phyloP scores from a whole-genome alignment of 2,329 filamentous ascomycete species.

The Periconia sp. region DNA sequence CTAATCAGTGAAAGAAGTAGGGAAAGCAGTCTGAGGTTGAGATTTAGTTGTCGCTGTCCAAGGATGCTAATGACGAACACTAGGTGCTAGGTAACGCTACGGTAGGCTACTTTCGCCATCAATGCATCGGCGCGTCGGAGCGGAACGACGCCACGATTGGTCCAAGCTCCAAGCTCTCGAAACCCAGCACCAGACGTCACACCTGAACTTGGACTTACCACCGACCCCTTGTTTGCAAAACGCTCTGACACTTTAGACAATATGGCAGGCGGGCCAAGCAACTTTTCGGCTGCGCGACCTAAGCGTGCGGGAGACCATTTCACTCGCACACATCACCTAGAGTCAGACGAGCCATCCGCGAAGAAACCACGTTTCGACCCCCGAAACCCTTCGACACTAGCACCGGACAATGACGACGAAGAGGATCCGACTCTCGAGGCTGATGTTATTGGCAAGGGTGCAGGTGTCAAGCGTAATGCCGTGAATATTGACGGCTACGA shows the following conservation, averaged over 20 bases:
- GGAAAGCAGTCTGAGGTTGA: neutral
- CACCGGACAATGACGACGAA: slow-evolving; percentile 77
- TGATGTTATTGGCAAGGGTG: slow-evolving; percentile 83
- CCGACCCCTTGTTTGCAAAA: slow-evolving; percentile 1
- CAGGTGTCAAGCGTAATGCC: slow-evolving; percentile 84
- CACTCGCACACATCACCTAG: slow-evolving; percentile 73
- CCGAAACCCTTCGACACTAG: slow-evolving; percentile 91
- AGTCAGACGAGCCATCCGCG: slow-evolving; percentile 57
- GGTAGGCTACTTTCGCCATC: slow-evolving; percentile 23
- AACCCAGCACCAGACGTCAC: slow-evolving; percentile 4
- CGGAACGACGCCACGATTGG: slow-evolving; percentile 16
- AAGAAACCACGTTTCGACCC: slow-evolving; percentile 94
- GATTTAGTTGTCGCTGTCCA: no score
- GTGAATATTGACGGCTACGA: slow-evolving; percentile 98
- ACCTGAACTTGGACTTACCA: slow-evolving; percentile 2
- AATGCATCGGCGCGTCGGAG: slow-evolving; percentile 17
- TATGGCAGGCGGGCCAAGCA: slow-evolving; percentile 38
- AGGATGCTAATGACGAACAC: no score
- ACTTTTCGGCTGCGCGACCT: slow-evolving; percentile 67
- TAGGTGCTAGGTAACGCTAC: slow-evolving; percentile 26
- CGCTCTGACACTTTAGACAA: neutral
- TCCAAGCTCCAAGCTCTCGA: slow-evolving; percentile 27
- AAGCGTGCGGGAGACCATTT: slow-evolving; percentile 85
- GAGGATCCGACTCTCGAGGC: slow-evolving; percentile 82
- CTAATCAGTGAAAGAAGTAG: neutral